phyloP scores from a whole-genome alignment of 179 eudicot genomes.

The Beta corolliflora region DNA sequence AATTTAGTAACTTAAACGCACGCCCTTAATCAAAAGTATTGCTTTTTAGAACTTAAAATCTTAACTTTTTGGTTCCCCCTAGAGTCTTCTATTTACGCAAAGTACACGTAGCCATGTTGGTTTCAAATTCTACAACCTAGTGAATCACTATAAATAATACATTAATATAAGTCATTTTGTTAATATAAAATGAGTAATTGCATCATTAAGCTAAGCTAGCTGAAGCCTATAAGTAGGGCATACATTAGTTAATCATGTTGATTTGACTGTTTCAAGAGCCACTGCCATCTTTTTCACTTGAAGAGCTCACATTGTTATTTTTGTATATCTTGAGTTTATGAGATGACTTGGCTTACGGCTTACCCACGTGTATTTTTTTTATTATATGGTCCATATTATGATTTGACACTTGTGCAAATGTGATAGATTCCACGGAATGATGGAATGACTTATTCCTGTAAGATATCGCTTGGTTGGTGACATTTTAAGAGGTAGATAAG shows the following conservation, averaged over 20 bases:
- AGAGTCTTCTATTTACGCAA: background rate
- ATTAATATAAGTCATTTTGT: background rate
- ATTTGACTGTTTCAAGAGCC: conserved; percentile 14
- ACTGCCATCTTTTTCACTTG: background rate
- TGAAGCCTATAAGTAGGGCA: background rate
- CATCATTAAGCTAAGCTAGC: background rate
- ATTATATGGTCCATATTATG: background rate
- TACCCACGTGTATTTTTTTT: conserved; percentile 3
- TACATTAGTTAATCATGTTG: background rate
- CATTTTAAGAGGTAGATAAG: conserved; percentile 14
- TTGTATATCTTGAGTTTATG: background rate
- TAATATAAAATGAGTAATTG: too few relatives aligned
- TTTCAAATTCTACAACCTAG: conserved; percentile 10
- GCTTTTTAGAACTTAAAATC: background rate
- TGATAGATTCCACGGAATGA: background rate
- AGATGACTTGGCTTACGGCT: conserved; percentile 2
- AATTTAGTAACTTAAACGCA: conserved; percentile 12
- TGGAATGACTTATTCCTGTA: background rate
- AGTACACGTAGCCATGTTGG: conserved; percentile 21
- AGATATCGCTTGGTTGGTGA: conserved; percentile 10
- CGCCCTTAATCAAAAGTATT: conserved; percentile 19
- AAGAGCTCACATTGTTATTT: background rate
- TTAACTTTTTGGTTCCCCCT: background rate
- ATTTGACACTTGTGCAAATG: background rate
- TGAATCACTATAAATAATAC: background rate